Percentiles rank a stretch among this genome's conserved stretches.
Conservation (phyloP, 192 early-diverging fungal species). For the Hyaloraphidium curvatum region DNA sequence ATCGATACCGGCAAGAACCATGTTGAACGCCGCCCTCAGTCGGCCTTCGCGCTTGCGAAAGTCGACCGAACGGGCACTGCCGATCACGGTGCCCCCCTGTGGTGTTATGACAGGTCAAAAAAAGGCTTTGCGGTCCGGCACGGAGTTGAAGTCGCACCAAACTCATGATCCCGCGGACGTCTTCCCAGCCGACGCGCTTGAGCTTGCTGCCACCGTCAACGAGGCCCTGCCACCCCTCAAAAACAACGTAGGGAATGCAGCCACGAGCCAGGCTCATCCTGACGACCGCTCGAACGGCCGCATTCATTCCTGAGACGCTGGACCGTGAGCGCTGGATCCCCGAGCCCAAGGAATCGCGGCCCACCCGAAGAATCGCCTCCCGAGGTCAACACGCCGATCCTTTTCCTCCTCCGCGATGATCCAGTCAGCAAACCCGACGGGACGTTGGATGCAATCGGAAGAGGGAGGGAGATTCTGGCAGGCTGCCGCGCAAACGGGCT, state of each 20-base stretch:
- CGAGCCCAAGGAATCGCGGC: too few species aligned
- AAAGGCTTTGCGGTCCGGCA: too few species aligned
- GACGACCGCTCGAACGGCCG: constrained; percentile 76
- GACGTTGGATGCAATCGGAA: background rate
- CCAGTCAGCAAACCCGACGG: constrained; percentile 1
- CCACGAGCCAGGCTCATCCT: constrained; percentile 63
- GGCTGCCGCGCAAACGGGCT: constrained; percentile 25
- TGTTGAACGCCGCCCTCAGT: constrained; percentile 55
- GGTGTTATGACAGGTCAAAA: too few species aligned
- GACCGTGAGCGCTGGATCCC: too few species aligned
- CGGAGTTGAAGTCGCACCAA: constrained; percentile 18
- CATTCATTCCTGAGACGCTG: constrained; percentile 98
- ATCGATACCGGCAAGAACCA: constrained; percentile 84
- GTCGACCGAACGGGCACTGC: constrained; percentile 72
- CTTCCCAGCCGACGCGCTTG: constrained; percentile 63
- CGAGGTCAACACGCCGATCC: constrained; percentile 81
- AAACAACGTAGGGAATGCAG: constrained; percentile 73
- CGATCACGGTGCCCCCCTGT: constrained; percentile 86
- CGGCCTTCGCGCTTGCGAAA: constrained; percentile 77
- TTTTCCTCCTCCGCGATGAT: constrained; percentile 21
- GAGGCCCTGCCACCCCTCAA: constrained; percentile 91
- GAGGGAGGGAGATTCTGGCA: constrained; percentile 9
- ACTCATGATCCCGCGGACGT: constrained; percentile 70
- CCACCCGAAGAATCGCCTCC: constrained; percentile 96
- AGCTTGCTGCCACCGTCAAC: constrained; percentile 85